Base-by-base conservation (phyloP, 169 alveolate genomes). In the Plasmodium coatneyi region DNA sequence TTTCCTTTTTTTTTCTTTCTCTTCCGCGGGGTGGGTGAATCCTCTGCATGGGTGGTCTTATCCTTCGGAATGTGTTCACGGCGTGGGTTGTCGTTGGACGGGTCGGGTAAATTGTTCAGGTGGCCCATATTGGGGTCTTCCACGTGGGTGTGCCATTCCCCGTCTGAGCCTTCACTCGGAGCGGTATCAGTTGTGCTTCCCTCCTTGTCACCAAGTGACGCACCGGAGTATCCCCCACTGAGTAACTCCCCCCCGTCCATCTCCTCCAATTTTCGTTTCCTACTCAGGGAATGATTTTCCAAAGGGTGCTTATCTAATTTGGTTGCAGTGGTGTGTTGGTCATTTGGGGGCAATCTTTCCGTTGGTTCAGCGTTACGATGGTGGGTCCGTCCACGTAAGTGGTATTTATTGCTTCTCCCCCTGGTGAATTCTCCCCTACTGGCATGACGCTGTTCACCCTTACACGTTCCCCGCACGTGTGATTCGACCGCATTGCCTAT, bases 1-100 rank as follows among this genome's bases (percentile, higher is more conserved):
- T 7, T 39, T 70, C 60, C 78, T 46, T 72, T 84, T 22, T 39
- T 34, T n/a, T 22, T 72, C 36, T 84, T 84, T 46, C 41, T 83
- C 46, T 22, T 36, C 41, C 30, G 16, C 16, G 12, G 76, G 39
- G 16, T 83, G n/a, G n/a, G 30, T 28, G 9, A 14, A 54, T 82
- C 16, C 41, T 82, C 34, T 30, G 6, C 46, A 52, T 82, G 28
- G 1, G 36, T 16, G 6, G 2, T 14, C 72, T 14, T 25, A 0
- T 16, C 2, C 22, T 0, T 49, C 25, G 60, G 0, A 3, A 12
- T 16, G 7, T 49, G 22, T 49, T 49, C 60, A 6, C 22, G 25
- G 6, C 60, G 19, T 22, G 22, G 60, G 7, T 12, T 9, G 22
- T 49, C 60, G 22, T 49, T 49, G 22, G 7, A 4, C 22, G 14